Evolutionary conservation across 768 basidiomycete species (phyloP).

Genomic region (Pulveroboletus sp.): DNA sequence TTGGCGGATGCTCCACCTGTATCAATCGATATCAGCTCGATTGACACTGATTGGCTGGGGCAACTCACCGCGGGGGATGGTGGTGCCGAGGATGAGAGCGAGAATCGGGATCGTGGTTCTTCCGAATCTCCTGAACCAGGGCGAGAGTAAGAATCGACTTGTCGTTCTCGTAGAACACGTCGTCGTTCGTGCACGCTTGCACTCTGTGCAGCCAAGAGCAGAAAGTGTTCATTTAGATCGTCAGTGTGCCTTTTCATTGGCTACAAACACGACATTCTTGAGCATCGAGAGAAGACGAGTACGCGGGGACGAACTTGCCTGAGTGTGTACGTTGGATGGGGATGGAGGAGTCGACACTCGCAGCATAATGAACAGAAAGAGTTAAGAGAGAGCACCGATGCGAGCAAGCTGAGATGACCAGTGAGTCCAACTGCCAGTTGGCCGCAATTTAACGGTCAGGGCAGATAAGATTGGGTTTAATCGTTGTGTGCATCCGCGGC

Average conservation of each 20-base stretch:
- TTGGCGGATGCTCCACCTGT: slow-evolving; percentile 4
- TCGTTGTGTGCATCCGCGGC: neutral
- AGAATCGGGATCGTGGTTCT: slow-evolving; percentile 23
- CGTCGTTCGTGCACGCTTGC: slow-evolving; percentile 18
- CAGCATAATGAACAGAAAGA: slow-evolving; percentile 1
- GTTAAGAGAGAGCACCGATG: neutral
- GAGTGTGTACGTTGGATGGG: neutral
- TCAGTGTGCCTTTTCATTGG: neutral
- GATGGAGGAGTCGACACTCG: neutral
- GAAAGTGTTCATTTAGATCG: slow-evolving; percentile 10
- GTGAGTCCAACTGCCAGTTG: neutral
- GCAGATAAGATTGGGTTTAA: neutral
- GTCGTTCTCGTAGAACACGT: slow-evolving; percentile 12
- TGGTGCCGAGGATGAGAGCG: slow-evolving; percentile 12
- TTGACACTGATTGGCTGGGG: neutral
- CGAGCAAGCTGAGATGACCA: no score
- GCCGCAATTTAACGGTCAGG: neutral
- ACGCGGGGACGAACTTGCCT: slow-evolving; percentile 5
- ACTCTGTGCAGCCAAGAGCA: slow-evolving; percentile 16
- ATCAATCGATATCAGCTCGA: neutral
- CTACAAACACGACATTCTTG: neutral
- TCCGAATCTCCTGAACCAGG: slow-evolving; percentile 10
- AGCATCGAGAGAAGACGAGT: neutral
- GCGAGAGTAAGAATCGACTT: neutral
- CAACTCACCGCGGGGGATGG: slow-evolving; percentile 18